Conservation (phyloP, 805 yeast genomes). For the Yamadazyma olivae region DNA sequence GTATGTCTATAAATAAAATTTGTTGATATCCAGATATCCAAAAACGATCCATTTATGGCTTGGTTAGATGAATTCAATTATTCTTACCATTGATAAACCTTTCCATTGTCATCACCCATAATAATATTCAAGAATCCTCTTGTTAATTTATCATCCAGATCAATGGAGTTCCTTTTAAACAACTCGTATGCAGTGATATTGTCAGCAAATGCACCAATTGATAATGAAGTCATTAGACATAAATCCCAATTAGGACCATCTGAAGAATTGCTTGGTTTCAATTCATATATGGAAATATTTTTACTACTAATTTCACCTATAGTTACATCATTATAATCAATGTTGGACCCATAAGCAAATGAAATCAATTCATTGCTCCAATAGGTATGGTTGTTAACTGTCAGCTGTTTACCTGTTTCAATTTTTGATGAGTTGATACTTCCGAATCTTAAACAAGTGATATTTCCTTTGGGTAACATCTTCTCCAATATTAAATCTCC, state of each 20-base stretch:
- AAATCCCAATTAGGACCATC: conserved; percentile 10
- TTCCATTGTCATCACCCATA: conserved; percentile 54
- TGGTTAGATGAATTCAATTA: too few species aligned
- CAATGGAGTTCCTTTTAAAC: conserved; percentile 25
- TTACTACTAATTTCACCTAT: conserved; percentile 14
- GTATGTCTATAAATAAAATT: too few species aligned
- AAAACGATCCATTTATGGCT: too few species aligned
- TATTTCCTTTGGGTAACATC: conserved; percentile 11
- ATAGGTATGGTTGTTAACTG: conserved; percentile 25
- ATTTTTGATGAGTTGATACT: conserved; percentile 25
- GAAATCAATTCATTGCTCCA: conserved; percentile 38
- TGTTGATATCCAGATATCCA: too few species aligned
- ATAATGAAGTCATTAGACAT: conserved; percentile 6
- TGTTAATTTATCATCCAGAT: conserved; percentile 31
- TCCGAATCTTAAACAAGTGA: conserved; percentile 27
- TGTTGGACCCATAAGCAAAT: conserved; percentile 18
- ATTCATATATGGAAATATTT: conserved; percentile 24
- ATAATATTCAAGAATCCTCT: conserved; percentile 41
- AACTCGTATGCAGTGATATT: conserved; percentile 28
- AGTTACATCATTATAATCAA: conserved; percentile 14
- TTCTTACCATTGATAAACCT: conserved; percentile 34
- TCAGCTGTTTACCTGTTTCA: conserved; percentile 19
- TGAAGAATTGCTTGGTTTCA: conserved; percentile 10
- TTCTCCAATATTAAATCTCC: conserved; percentile 41
- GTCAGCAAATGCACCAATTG: conserved; percentile 9